Evolutionary conservation across 192 early-diverging fungal genomes (phyloP), one percentile per base, ranked within the genome.

Genomic region (Radiomyces spectabilis): DNA sequence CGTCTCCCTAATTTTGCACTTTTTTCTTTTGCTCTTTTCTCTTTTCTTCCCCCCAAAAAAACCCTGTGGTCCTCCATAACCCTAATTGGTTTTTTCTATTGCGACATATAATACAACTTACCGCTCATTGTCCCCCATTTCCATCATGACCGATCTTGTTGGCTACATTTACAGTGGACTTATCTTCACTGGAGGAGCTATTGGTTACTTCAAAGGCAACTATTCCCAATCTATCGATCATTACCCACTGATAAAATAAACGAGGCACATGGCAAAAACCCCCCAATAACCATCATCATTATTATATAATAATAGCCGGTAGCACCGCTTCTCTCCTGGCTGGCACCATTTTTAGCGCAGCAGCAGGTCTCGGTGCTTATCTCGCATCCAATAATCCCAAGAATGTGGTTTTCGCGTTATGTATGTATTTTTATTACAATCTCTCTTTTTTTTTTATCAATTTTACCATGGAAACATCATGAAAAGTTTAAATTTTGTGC

Each of bases 141-240:
- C 16, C 40, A 55, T 26, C 40, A 68, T 67, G 60, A 49, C 56
- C n/a, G 66, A 68, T 52, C 45, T 33, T 22, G 16, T 51, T 39
- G 68, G 68, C 40, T 70, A 70, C 41, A 18, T 38, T 38, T 70
- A 65, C 42, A 57, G 50, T 34, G 29, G 34, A 1, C 22, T 64
- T 5, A 38, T 71, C 13, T 43, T 60, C 40, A 13, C 59, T n/a
- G 68, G 68, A 19, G 68, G 68, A 5, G 10, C 66, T 30, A 41
- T 71, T 49, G 68, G 68, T 19, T 71, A 41, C 53, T 22, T 53
- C 1, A 59, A 55, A 35, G 35, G 50, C 48, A 63, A 18, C 16
- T 15, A 48, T n/a, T n/a, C n/a, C n/a, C n/a, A n/a, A n/a, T n/a
- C n/a, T n/a, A n/a, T n/a, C n/a, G n/a, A n/a, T n/a, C n/a, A n/a